Conservation (phyloP, 108 stramenopile genomes). For the Bacterosira constricta region DNA sequence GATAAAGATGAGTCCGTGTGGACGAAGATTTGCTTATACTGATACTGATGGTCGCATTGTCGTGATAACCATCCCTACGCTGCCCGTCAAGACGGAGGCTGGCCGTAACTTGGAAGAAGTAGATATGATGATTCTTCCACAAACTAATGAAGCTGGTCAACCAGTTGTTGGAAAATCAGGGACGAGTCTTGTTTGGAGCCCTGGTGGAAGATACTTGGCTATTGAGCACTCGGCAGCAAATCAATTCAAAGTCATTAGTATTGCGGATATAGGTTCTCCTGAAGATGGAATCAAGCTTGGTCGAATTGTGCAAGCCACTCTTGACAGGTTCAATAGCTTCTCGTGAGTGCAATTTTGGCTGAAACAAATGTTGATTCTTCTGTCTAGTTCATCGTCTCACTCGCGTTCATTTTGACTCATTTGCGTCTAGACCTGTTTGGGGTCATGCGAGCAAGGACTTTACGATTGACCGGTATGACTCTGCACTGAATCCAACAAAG, state of each 20-base stretch:
- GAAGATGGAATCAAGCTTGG: constrained; percentile 49
- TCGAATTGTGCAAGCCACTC: constrained; percentile 73
- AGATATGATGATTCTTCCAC: constrained; percentile 44
- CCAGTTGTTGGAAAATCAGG: constrained; percentile 55
- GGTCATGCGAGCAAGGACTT: constrained; percentile 43
- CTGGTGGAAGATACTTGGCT: constrained; percentile 67
- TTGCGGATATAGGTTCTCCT: constrained; percentile 69
- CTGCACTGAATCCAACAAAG: constrained; percentile 26
- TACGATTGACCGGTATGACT: constrained; percentile 10
- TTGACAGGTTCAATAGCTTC: constrained; percentile 61
- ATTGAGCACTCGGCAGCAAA: constrained; percentile 66
- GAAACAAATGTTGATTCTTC: too few relatives aligned
- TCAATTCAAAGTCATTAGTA: constrained; percentile 66
- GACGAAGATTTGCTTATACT: constrained; percentile 63
- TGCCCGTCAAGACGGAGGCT: constrained; percentile 28
- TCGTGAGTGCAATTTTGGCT: too few relatives aligned
- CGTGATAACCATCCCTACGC: constrained; percentile 61
- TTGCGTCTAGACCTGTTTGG: too few relatives aligned
- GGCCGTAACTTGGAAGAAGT: too few relatives aligned
- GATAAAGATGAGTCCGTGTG: constrained; percentile 68
- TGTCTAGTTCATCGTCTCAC: too few relatives aligned
- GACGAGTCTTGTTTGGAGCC: constrained; percentile 47
- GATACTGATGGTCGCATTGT: constrained; percentile 72
- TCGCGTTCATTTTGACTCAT: too few relatives aligned
- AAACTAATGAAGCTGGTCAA: constrained; percentile 60